phyloP scores from a whole-genome alignment of 2,329 filamentous ascomycete genomes.

The Phaeoacremonium minimum region DNA sequence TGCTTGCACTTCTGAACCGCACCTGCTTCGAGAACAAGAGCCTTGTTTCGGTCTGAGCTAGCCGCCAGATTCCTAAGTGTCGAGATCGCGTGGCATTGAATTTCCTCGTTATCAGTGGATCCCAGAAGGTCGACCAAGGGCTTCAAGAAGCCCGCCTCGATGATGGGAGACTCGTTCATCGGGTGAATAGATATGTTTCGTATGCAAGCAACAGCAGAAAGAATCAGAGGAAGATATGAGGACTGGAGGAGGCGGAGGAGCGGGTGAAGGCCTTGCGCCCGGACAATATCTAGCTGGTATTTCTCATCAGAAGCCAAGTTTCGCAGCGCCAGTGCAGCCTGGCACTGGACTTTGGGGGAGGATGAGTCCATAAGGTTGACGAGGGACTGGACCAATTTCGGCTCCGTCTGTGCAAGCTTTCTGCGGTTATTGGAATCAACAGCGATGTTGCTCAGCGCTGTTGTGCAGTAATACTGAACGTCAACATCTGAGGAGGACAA shows the following conservation, averaged over 20 bases:
- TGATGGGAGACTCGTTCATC: slow-evolving; percentile 95
- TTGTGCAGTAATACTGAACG: slow-evolving; percentile 99
- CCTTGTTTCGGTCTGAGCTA: slow-evolving; percentile 96
- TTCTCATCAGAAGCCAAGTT: slow-evolving; percentile 98
- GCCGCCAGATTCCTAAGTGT: slow-evolving; percentile 93
- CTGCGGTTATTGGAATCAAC: slow-evolving; percentile 89
- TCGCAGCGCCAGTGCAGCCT: slow-evolving; percentile 87
- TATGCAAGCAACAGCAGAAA: slow-evolving; percentile 96
- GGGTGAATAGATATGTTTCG: slow-evolving; percentile 99
- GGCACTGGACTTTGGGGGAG: slow-evolving; percentile 95
- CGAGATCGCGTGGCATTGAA: slow-evolving; percentile 97
- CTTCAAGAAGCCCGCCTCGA: slow-evolving; percentile 92
- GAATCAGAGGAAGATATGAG: slow-evolving; percentile 89
- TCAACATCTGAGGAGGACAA: slow-evolving; percentile 91
- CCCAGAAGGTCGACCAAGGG: slow-evolving; percentile 91
- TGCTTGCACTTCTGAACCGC: slow-evolving; percentile 99
- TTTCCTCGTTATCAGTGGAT: slow-evolving; percentile 96
- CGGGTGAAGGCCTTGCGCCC: slow-evolving; percentile 78
- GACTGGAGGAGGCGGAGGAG: slow-evolving; percentile 89
- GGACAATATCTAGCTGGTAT: slow-evolving; percentile 96
- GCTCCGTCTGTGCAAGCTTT: slow-evolving; percentile 85
- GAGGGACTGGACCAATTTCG: slow-evolving; percentile 85
- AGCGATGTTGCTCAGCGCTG: slow-evolving; percentile 95
- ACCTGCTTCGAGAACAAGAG: slow-evolving; percentile 91
- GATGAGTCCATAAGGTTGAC: slow-evolving; percentile 97